These are phyloP conservation scores for Petasospora fabianii DNA, from an alignment of 1,139 yeast species.

Conservation along the genomic window DNA sequence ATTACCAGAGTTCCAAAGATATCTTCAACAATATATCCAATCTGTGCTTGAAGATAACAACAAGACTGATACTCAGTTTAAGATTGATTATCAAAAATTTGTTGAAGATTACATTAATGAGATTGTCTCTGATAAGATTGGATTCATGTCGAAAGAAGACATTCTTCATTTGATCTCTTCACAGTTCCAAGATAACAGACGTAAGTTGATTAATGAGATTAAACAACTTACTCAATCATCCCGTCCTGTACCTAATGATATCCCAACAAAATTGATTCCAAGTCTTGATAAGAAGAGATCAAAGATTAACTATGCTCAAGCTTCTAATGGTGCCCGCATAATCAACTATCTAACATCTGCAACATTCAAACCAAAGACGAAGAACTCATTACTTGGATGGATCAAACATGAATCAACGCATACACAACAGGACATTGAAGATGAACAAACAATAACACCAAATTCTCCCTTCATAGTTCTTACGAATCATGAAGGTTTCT, in stretches of 20 bases:
- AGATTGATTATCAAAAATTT: conserved; percentile 17
- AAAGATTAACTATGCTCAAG: conserved; percentile 22
- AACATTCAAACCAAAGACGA: conserved; percentile 20
- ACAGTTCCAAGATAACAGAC: conserved; percentile 24
- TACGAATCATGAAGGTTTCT: conserved; percentile 26
- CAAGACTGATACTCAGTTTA: conserved; percentile 7
- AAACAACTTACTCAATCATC: conserved; percentile 11
- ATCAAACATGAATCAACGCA: background rate
- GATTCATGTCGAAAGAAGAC: conserved; percentile 23
- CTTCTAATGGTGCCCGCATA: conserved; percentile 24
- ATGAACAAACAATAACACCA: conserved; percentile 2
- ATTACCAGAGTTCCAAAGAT: conserved; percentile 23
- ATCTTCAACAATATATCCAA: conserved; percentile 13
- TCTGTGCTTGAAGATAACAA: conserved; percentile 5
- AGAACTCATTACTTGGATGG: conserved; percentile 5
- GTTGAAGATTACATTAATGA: conserved; percentile 18
- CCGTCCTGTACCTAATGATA: background rate
- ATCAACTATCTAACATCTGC: conserved; percentile 24
- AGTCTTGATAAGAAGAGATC: background rate
- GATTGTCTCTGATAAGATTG: conserved; percentile 16
- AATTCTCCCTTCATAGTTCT: conserved; percentile 23
- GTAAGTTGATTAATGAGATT: conserved; percentile 22
- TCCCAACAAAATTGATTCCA: conserved; percentile 8
- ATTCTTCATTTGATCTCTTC: conserved; percentile 18
- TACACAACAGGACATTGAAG: background rate